phyloP scores from a whole-genome alignment of 2,329 filamentous ascomycete genomes.

The Helminthosporium solani region DNA sequence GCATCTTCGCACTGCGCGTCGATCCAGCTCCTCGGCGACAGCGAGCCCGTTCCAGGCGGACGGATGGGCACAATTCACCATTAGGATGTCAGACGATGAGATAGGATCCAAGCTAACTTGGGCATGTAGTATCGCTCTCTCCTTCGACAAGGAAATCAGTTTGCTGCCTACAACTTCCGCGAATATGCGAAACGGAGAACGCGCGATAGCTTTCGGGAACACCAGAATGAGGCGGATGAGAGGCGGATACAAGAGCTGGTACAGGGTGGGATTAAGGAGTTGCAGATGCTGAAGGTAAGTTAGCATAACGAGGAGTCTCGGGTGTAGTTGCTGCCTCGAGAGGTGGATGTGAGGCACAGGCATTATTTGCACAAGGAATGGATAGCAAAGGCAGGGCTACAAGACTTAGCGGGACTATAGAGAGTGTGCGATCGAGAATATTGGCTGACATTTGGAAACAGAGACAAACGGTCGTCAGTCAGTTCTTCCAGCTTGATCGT shows the following conservation, averaged over 20 bases:
- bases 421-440: conserved; percentile 4
- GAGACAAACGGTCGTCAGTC: conserved; percentile 92
- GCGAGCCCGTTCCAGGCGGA: neutral
- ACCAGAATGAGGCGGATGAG: conserved; percentile 70
- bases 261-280: conserved; percentile 81
- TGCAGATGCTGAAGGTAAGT: conserved; percentile 86
- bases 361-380: too few relatives aligned
- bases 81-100: neutral
- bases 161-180: conserved; percentile 95
- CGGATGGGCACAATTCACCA: neutral
- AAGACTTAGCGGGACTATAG: too few relatives aligned
- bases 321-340: neutral
- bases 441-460: conserved; percentile 51
- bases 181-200: conserved; percentile 93
- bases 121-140: conserved; percentile 79
- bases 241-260: conserved; percentile 82
- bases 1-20: neutral
- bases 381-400: too few relatives aligned
- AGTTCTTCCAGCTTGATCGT: conserved; percentile 89
- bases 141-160: conserved; percentile 80
- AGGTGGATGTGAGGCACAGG: too few relatives aligned
- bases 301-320: neutral
- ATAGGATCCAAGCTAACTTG: conserved; percentile 5
- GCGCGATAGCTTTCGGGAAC: conserved; percentile 83
- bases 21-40: neutral